These are phyloP conservation scores for Chionographis japonica DNA, from an alignment of 106 monocot genomes.

Conservation along the genomic window DNA sequence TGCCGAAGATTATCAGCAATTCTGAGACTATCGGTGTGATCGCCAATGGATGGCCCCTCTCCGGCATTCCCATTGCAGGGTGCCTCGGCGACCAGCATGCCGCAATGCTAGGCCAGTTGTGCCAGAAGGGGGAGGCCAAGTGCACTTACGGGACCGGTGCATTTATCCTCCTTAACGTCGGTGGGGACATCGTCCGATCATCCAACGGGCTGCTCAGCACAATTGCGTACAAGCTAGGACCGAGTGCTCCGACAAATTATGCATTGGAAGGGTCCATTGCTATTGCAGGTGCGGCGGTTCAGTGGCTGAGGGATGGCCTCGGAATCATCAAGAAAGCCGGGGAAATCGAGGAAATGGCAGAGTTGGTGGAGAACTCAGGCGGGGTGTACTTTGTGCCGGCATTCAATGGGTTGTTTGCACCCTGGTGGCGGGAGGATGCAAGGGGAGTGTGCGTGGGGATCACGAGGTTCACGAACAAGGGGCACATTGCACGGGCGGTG, in stretches of 20 bases:
- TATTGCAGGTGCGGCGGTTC: conserved; percentile 93
- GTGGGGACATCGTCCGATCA: conserved; percentile 51
- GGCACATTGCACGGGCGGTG: conserved; percentile 78
- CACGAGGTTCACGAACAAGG: conserved; percentile 76
- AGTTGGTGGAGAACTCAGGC: conserved; percentile 61
- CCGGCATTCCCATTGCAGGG: conserved; percentile 71
- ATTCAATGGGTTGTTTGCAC: conserved; percentile 91
- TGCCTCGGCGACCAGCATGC: conserved; percentile 96
- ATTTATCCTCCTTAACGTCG: conserved; percentile 88
- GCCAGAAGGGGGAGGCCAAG: conserved; percentile 78
- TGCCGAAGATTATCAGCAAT: conserved; percentile 87
- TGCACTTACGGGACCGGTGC: conserved; percentile 95
- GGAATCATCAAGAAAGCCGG: conserved; percentile 56
- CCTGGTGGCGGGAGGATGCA: conserved; percentile 97
- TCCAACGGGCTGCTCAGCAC: conserved; percentile 68
- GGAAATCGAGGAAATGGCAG: conserved; percentile 67
- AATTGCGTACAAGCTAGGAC: conserved; percentile 81
- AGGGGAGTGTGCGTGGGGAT: conserved; percentile 75
- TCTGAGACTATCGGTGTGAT: conserved; percentile 63
- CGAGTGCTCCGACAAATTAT: conserved; percentile 50
- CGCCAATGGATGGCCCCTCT: conserved; percentile 68
- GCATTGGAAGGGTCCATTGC: conserved; percentile 94
- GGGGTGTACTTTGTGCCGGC: conserved; percentile 93
- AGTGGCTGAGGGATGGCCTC: conserved; percentile 91
- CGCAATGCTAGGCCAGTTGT: conserved; percentile 87